Evolutionary conservation across 495 filamentous ascomycete species (phyloP).

Genomic region (Cercophora samala): DNA sequence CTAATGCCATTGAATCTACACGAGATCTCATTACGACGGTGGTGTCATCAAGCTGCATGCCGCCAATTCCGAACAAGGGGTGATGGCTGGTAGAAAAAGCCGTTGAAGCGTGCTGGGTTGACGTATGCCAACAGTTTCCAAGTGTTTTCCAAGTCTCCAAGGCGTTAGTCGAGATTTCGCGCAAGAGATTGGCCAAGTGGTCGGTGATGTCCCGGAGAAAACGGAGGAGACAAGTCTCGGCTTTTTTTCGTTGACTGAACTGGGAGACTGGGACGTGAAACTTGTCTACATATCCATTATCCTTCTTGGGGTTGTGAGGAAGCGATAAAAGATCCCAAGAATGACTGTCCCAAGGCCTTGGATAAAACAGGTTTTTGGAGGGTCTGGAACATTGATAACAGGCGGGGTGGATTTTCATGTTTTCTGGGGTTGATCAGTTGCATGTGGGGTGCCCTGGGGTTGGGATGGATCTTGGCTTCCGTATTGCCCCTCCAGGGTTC

Average conservation of each 20-base stretch:
- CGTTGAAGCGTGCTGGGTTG: not conserved
- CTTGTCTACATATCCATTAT: no score
- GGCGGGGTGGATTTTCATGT: not conserved
- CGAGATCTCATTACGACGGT: no score
- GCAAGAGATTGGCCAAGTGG: not conserved
- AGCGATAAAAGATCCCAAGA: no score
- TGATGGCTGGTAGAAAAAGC: not conserved
- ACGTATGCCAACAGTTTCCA: not conserved
- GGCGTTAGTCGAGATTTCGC: not conserved
- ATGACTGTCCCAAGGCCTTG: not conserved
- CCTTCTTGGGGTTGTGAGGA: no score
- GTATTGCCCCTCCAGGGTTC: not conserved
- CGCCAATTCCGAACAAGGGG: not conserved
- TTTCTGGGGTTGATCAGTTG: not conserved
- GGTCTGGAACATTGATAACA: not conserved
- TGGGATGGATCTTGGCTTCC: constrained; percentile 2
- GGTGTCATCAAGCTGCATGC: not conserved
- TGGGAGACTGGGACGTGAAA: no score
- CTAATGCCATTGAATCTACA: not conserved
- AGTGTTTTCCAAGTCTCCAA: not conserved
- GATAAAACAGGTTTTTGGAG: not conserved
- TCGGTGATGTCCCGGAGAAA: no score
- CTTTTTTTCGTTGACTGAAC: no score
- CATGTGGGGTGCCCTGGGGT: not conserved
- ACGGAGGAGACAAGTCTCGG: no score